phyloP scores from a whole-genome alignment of 2,329 filamentous ascomycete genomes.

The Sporothrix globosa region DNA sequence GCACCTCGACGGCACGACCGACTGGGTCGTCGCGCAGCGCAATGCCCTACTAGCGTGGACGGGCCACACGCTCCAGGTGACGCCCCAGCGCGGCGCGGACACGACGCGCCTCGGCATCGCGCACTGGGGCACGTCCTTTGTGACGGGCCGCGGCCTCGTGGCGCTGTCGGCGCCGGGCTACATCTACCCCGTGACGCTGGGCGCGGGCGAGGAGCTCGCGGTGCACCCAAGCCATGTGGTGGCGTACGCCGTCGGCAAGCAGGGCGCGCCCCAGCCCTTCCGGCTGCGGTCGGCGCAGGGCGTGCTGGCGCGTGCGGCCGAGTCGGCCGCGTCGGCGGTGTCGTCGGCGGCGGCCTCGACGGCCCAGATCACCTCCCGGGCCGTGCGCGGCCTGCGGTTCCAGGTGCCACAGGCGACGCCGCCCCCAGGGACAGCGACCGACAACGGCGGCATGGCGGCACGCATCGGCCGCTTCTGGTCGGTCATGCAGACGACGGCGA shows the following conservation, averaged over 20 bases:
- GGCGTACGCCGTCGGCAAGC: constrained; percentile 78
- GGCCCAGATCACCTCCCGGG: constrained; percentile 27
- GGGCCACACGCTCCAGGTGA: constrained; percentile 78
- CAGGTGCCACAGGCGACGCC: constrained; percentile 67
- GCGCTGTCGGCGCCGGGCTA: constrained; percentile 86
- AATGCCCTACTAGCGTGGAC: constrained; percentile 95
- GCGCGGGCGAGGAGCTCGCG: constrained; percentile 84
- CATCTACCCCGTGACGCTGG: constrained; percentile 81
- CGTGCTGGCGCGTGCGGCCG: constrained; percentile 44
- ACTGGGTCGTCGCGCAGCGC: constrained; percentile 91
- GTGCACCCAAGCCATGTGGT: constrained; percentile 90
- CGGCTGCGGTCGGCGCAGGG: constrained; percentile 57
- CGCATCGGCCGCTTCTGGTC: constrained; percentile 62
- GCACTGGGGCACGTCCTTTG: constrained; percentile 87
- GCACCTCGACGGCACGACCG: constrained; percentile 87
- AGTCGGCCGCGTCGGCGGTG: background rate
- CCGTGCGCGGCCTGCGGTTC: constrained; percentile 58
- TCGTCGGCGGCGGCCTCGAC: constrained; percentile 28
- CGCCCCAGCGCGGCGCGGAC: constrained; percentile 62
- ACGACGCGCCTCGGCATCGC: constrained; percentile 67
- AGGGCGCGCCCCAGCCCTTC: constrained; percentile 74
- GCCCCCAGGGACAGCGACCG: background rate
- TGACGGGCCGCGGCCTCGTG: constrained; percentile 85
- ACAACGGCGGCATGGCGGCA: constrained; percentile 56
- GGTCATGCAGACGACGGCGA: constrained; percentile 69